Evolutionary conservation across 176 grass and related monocot genomes (phyloP), one percentile per base, ranked within the genome.

Genomic region (Canna indica): DNA sequence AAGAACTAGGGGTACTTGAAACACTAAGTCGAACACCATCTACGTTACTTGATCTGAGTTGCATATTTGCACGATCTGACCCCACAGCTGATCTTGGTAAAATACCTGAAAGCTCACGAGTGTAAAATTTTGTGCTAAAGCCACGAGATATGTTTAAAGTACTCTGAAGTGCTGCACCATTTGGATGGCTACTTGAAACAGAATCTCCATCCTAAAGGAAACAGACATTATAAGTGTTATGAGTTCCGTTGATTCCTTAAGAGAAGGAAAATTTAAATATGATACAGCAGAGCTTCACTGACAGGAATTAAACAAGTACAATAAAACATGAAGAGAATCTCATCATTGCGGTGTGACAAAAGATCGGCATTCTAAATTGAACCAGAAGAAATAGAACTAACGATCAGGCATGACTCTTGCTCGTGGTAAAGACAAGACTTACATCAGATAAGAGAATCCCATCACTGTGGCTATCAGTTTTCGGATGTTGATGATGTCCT

Each of bases 1-100:
- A 85, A 64, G 77, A 83, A 67, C 94, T 89, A 54, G 89, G 86
- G 59, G 90, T 78, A 75, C 94, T 99, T 12, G 94, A 99, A 86
- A 85, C 81, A 80, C 86, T 94, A 77, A 93, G 73, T 32, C 95
- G 86, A 59, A 73, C 82, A 90, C 79, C 81, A 61, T 83, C 80
- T 76, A 76, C 90, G 9, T 78, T 82, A 78, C 84, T 99, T 84
- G 71, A 72, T 84, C 94, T 90, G 80, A 99, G 69, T 68, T 80
- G 69, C 94, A 93, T 99, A 85, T 85, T 93, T 84, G 75, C 67
- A 76, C 79, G 65, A 48, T 99, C 82, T 70, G 77, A 78, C 74
- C 73, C 77, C 63, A 72, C 89, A 99, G 90, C 87, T 81, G 89
- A 83, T 77, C 85, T 92, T 78, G 36, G 54, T 46, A 69, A 96